Base-by-base conservation (phyloP, 108 stramenopile species). In the Parietichytrium sp. region DNA sequence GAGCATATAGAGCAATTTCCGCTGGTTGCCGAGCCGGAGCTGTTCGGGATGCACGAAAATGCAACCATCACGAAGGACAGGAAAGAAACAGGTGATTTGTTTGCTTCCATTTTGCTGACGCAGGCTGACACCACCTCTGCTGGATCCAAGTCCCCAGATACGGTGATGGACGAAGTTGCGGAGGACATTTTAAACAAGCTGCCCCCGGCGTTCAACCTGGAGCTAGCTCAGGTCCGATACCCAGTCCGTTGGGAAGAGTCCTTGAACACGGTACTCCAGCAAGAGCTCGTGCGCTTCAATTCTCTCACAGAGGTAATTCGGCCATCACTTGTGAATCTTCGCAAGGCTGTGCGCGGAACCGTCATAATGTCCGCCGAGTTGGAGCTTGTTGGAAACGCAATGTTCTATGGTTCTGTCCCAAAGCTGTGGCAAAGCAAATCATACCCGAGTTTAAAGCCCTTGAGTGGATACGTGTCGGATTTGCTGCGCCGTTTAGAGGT, bases 241-340 rank as follows among this genome's bases (percentile, higher is more conserved):
- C 91, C 91, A 2, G 89, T 90, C 13, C 50, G 49, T 0, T 88
- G 90, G 90, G 82, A 84, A 33, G 87, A 91, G 78, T 83, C 81
- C 54, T 85, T 91, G 89, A 91, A 91, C 88, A 91, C 91, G n/a
- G 91, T 91, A 30, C 88, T 91, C 31, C 85, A 85, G 55, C 88
- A 91, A 84, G 91, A 91, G 88, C 86, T 91, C 15, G 83, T 61
- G 23, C 87, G 90, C 7, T 91, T 89, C 79, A 91, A 91, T 82
- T 83, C 79, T 47, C 77, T 91, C 7, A 81, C 84, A 3, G 29
- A 20, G 18, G 82, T 84, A 29, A 83, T 90, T 29, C 38, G 77
- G 31, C 38, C 78, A 8, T 83, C 82, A 7, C 72, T 91, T 1
- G n/a, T 36, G 12, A 79, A 80, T 27, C 55, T 91, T 7, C 83